A percentile compares a stretch with the other conserved stretches of the same genome.
Evolutionary conservation across 257 asterid genomes (phyloP).

Genomic region (Nyctanthes arbortristis): DNA sequence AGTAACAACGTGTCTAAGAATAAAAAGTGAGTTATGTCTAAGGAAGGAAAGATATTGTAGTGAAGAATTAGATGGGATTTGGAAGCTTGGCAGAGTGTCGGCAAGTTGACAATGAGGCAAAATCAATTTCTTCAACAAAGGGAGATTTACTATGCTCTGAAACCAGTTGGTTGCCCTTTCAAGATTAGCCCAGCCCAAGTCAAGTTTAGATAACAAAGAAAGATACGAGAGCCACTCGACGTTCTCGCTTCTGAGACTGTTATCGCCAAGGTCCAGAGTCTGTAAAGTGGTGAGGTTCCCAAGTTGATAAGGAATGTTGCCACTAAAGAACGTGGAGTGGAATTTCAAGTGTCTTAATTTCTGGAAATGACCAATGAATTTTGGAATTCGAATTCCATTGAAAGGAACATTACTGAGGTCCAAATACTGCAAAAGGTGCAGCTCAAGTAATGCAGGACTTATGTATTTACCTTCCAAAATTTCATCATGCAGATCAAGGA

Average conservation of each 20-base stretch:
- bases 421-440: conserved; percentile 12
- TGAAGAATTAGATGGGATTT: neutral
- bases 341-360: neutral
- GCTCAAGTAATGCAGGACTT: conserved; percentile 9
- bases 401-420: conserved; percentile 3
- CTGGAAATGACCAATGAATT: conserved; percentile 3
- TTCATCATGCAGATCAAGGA: conserved; percentile 6
- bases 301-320: conserved; percentile 8
- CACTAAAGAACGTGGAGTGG: neutral
- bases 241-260: neutral
- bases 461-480: neutral
- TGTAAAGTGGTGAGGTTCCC: no score
- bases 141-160: no score
- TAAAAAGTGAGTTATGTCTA: conserved; percentile 4
- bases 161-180: neutral
- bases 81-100: neutral
- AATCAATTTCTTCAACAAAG: neutral
- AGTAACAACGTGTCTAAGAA: conserved; percentile 4
- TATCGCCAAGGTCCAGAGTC: conserved; percentile 4
- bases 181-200: neutral
- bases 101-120: no score
- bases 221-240: conserved; percentile 18
- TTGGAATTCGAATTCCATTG: neutral
- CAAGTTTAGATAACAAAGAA: neutral
- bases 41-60: conserved; percentile 7